phyloP scores from a whole-genome alignment of 345 rosid species.

The Gossypium stocksii region DNA sequence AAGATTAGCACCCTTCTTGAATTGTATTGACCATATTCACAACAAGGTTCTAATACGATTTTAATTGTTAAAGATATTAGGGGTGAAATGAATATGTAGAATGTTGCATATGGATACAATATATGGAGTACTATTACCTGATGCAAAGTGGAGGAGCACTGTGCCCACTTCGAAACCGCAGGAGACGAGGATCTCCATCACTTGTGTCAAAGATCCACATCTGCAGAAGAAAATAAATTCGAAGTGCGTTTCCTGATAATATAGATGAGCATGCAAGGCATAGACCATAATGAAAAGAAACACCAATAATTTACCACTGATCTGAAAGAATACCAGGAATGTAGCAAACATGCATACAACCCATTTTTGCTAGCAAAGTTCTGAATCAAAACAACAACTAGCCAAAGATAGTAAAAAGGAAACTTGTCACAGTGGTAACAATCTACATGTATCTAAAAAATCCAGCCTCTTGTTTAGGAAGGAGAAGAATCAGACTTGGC shows the following conservation, averaged over 20 bases:
- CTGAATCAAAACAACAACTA: neutral
- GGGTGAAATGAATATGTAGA: neutral
- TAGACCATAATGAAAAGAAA: neutral
- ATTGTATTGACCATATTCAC: neutral
- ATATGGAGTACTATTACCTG: conserved; percentile 40
- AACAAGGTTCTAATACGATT: neutral
- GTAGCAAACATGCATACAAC: neutral
- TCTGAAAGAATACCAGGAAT: neutral
- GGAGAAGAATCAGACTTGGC: neutral
- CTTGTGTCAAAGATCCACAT: conserved; percentile 97
- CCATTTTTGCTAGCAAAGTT: neutral
- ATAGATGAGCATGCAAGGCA: conserved; percentile 3
- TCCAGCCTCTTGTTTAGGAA: neutral
- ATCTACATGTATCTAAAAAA: neutral
- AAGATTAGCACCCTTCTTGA: neutral
- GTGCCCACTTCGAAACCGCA: conserved; percentile 96
- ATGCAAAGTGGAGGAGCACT: conserved; percentile 97
- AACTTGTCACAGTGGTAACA: neutral
- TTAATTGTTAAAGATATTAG: neutral
- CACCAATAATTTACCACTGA: neutral
- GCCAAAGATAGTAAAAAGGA: neutral
- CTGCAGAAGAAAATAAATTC: conserved; percentile 27
- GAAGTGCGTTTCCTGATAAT: neutral
- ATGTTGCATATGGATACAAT: neutral
- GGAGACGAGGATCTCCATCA: conserved; percentile 91